Percentiles rank a stretch among this genome's conserved stretches.
These are phyloP conservation scores for Thamnidium elegans DNA, from an alignment of 192 early-diverging fungal species.

Conservation along the genomic window DNA sequence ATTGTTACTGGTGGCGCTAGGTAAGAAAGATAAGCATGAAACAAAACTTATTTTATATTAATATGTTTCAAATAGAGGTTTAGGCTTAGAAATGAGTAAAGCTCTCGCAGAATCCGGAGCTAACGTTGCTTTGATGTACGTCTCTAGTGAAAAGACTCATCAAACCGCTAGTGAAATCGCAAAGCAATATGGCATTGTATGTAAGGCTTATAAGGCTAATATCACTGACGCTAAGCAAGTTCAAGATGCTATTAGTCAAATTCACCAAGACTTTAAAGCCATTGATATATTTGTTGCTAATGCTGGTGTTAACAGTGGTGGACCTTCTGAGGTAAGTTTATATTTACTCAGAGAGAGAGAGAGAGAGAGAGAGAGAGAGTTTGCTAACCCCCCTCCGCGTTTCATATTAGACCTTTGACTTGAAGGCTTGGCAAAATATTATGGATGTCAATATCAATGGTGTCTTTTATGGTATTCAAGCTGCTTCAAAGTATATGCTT, in stretches of 20 bases:
- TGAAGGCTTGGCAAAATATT: conserved; percentile 24
- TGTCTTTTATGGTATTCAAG: conserved; percentile 34
- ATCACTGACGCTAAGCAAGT: conserved; percentile 25
- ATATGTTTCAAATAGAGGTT: conserved; percentile 13
- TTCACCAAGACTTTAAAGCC: conserved; percentile 31
- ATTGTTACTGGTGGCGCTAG: conserved; percentile 34
- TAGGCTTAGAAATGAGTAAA: conserved; percentile 34
- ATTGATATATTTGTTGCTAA: conserved; percentile 39
- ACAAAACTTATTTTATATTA: not conserved
- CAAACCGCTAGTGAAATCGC: conserved; percentile 25
- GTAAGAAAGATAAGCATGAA: conserved; percentile 5
- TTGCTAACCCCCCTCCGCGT: not conserved
- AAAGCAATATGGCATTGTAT: conserved; percentile 21
- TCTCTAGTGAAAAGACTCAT: conserved; percentile 29
- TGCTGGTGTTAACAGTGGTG: conserved; percentile 31
- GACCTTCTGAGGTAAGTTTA: conserved; percentile 27
- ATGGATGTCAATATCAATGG: conserved; percentile 39
- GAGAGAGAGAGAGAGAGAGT: not conserved
- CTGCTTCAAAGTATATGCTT: conserved; percentile 30
- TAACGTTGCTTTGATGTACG: conserved; percentile 36
- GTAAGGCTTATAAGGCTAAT: conserved; percentile 33
- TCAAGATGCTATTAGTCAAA: conserved; percentile 20
- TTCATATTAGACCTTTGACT: conserved; percentile 24
- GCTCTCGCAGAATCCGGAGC: conserved; percentile 36
- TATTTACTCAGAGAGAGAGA: not conserved